Evolutionary conservation across 768 basidiomycete genomes (phyloP).

Genomic region (Boletales sp.): DNA sequence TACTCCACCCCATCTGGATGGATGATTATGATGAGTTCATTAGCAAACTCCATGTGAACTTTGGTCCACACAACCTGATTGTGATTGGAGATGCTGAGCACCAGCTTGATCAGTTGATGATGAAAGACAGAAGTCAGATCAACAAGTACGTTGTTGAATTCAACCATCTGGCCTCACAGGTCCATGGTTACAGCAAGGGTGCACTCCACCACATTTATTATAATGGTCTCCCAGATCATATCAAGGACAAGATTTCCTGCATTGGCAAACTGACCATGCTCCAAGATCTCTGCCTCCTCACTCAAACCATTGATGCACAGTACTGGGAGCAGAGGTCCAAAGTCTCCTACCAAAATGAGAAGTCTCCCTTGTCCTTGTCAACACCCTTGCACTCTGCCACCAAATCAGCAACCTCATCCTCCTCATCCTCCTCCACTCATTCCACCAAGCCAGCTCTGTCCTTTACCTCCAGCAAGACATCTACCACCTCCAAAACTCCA

Average conservation of each 20-base stretch:
- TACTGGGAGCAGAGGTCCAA: too few relatives aligned
- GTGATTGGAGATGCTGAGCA: too few relatives aligned
- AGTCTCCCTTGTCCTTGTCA: neutral
- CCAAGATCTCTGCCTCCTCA: neutral
- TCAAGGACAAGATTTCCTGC: slow-evolving; percentile 1
- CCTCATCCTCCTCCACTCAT: neutral
- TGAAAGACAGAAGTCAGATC: too few relatives aligned
- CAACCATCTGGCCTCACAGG: neutral
- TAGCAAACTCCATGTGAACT: too few relatives aligned
- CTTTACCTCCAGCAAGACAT: neutral
- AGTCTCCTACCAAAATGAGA: neutral
- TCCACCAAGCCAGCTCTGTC: neutral
- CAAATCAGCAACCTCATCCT: neutral
- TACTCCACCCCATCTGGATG: too few relatives aligned
- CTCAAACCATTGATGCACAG: too few relatives aligned
- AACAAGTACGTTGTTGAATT: too few relatives aligned
- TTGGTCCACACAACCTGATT: too few relatives aligned
- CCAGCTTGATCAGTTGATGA: too few relatives aligned
- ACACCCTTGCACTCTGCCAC: too few relatives aligned
- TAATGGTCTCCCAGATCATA: slow-evolving; percentile 6
- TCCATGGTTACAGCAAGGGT: slow-evolving; percentile 1
- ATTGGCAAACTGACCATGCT: neutral
- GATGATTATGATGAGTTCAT: too few relatives aligned
- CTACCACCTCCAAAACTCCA: neutral
- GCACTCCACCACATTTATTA: slow-evolving; percentile 3